These are phyloP conservation scores for Brachypodium distachyon DNA, from an alignment of 202 grass and related monocot species.

Conservation along the genomic window DNA sequence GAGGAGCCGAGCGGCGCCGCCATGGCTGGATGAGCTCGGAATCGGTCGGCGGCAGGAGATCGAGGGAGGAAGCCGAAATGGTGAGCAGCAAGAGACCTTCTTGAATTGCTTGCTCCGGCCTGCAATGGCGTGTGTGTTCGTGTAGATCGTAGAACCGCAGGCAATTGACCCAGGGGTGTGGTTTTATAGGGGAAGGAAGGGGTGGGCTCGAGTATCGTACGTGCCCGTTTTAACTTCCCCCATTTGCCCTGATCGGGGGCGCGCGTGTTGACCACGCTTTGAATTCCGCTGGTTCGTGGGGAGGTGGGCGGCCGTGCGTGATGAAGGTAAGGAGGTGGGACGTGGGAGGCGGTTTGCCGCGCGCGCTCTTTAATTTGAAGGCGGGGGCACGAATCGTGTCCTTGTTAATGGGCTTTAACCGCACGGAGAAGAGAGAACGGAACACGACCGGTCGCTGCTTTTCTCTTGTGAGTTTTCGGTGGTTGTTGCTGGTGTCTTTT, in stretches of 20 bases:
- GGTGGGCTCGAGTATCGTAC: no score
- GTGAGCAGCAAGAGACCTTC: neutral
- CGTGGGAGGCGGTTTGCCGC: neutral
- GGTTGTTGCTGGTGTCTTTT: no score
- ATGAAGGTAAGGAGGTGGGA: neutral
- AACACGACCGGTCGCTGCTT: no score
- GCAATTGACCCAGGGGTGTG: neutral
- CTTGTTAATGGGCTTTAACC: no score
- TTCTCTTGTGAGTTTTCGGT: no score
- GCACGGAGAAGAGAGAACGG: no score
- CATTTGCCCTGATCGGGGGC: neutral
- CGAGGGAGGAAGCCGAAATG: neutral
- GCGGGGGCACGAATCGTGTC: no score
- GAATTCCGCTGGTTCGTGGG: neutral
- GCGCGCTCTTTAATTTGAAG: neutral
- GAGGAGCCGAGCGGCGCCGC: neutral
- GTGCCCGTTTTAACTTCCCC: neutral
- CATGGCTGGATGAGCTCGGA: neutral
- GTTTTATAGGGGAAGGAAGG: neutral
- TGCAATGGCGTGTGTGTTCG: neutral
- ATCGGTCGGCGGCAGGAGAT: neutral
- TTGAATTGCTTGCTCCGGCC: neutral
- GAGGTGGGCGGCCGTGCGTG: neutral
- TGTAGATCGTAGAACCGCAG: neutral
- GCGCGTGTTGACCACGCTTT: neutral